Conservation (phyloP, 176 grass and related monocot genomes). For the maize (Zea mays) region DNA sequence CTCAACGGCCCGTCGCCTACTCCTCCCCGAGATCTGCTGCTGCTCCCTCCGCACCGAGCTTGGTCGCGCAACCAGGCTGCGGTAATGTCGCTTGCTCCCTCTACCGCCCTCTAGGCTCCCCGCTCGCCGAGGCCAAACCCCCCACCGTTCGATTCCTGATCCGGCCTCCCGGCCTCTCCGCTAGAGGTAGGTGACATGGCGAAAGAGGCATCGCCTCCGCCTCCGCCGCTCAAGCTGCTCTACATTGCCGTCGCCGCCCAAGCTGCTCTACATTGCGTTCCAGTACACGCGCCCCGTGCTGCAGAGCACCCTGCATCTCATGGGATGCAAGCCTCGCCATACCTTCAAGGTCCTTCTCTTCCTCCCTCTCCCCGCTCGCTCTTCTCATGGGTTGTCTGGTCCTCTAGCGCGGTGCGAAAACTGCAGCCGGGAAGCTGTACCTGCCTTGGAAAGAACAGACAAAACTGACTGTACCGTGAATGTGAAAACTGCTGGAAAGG, state of each 20-base stretch:
- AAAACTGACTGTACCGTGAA: too few relatives aligned
- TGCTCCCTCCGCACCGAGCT: too few relatives aligned
- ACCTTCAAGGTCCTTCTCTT: slow-evolving; percentile 71
- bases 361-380: not conserved
- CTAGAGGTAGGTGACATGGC: slow-evolving; percentile 36
- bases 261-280: slow-evolving; percentile 95
- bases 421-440: too few relatives aligned
- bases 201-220: slow-evolving; percentile 20
- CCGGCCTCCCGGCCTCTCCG: not conserved
- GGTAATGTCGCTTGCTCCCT: too few relatives aligned
- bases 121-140: not conserved
- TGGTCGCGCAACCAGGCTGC: too few relatives aligned
- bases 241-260: slow-evolving; percentile 31
- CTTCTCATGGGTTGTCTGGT: too few relatives aligned
- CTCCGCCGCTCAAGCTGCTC: too few relatives aligned
- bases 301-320: slow-evolving; percentile 96
- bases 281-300: slow-evolving; percentile 80
- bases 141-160: slow-evolving; percentile 15
- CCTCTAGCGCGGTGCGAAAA: too few relatives aligned
- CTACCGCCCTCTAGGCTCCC: slow-evolving; percentile 32
- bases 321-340: slow-evolving; percentile 97
- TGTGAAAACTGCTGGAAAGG: too few relatives aligned
- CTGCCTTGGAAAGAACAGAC: too few relatives aligned
- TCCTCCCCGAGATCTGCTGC: too few relatives aligned
- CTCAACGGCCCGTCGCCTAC: too few relatives aligned